phyloP scores from a whole-genome alignment of 2,329 filamentous ascomycete species.

The Arthrobotrys musiformis region DNA sequence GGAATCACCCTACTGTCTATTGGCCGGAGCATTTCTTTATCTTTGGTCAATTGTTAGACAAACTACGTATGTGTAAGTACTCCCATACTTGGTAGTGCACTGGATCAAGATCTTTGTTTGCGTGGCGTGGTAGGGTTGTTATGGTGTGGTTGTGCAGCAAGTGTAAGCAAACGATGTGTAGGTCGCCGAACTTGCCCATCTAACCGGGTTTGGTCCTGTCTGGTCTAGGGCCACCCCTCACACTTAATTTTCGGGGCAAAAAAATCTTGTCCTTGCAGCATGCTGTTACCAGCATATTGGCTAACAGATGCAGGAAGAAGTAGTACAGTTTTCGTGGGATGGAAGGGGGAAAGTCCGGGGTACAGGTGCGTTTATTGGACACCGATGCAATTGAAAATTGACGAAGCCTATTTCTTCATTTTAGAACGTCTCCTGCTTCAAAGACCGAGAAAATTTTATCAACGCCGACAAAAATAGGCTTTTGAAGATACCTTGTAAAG shows the following conservation, averaged over 20 bases:
- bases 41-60: neutral
- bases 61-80: too few relatives aligned
- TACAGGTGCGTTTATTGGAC: conserved; percentile 34
- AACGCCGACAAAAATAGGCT: conserved; percentile 38
- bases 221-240: conserved; percentile 2
- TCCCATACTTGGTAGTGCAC: too few relatives aligned
- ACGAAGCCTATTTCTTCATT: neutral
- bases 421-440: neutral
- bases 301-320: neutral
- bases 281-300: neutral
- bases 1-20: conserved; percentile 17
- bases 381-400: conserved; percentile 15
- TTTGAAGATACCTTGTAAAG: neutral
- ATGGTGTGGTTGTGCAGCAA: neutral
- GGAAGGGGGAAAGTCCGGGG: conserved; percentile 24
- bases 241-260: conserved; percentile 33
- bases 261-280: conserved; percentile 27
- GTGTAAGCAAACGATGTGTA: neutral
- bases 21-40: conserved; percentile 45
- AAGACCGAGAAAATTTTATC: conserved; percentile 16
- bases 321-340: conserved; percentile 12
- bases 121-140: conserved; percentile 4
- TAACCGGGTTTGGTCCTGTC: conserved; percentile 27
- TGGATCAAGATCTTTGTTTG: conserved; percentile 14
- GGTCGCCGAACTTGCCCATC: conserved; percentile 44